phyloP scores from a whole-genome alignment of 2,329 filamentous ascomycete genomes.

The Pseudogymnoascus sp. region DNA sequence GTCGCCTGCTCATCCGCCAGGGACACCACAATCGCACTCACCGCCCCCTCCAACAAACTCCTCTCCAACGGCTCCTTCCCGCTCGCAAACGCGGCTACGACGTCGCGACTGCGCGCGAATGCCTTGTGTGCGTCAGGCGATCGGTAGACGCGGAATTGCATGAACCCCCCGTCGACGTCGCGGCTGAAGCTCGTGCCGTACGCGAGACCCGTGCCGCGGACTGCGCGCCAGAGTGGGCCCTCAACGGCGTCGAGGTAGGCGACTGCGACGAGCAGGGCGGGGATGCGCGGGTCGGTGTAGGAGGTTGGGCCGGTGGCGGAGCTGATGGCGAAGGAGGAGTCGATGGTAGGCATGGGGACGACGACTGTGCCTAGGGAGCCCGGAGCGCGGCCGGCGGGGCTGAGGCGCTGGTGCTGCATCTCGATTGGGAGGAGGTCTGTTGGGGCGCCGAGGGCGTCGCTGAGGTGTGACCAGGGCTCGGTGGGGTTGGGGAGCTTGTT shows the following conservation, averaged over 20 bases:
- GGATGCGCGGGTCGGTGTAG: slow-evolving; percentile 67
- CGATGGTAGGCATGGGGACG: slow-evolving; percentile 83
- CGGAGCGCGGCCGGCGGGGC: slow-evolving; percentile 61
- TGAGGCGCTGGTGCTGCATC: slow-evolving; percentile 62
- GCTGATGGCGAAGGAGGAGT: slow-evolving; percentile 80
- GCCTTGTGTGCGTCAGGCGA: slow-evolving; percentile 85
- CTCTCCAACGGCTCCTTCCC: slow-evolving; percentile 67
- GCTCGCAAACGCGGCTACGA: slow-evolving; percentile 65
- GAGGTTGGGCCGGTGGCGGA: slow-evolving; percentile 66
- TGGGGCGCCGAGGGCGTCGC: slow-evolving; percentile 25
- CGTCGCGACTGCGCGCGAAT: slow-evolving; percentile 64
- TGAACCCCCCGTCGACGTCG: slow-evolving; percentile 67
- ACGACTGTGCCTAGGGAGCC: slow-evolving; percentile 68
- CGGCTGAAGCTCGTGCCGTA: slow-evolving; percentile 78
- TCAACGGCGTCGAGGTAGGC: slow-evolving; percentile 90
- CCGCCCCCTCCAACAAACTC: slow-evolving; percentile 65
- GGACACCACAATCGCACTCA: slow-evolving; percentile 81
- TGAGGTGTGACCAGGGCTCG: slow-evolving; percentile 59
- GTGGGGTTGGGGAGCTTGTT: slow-evolving; percentile 66
- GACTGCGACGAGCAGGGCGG: slow-evolving; percentile 77
- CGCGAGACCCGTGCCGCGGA: slow-evolving; percentile 86
- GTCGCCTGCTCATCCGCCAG: slow-evolving; percentile 86
- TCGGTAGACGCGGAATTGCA: slow-evolving; percentile 81
- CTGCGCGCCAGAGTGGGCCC: slow-evolving; percentile 86
- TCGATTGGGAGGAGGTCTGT: slow-evolving; percentile 59